Evolutionary conservation across 164 flowering plant genomes (phyloP), one percentile per base, ranked within the genome.

Genomic region (Umbellularia californica): DNA sequence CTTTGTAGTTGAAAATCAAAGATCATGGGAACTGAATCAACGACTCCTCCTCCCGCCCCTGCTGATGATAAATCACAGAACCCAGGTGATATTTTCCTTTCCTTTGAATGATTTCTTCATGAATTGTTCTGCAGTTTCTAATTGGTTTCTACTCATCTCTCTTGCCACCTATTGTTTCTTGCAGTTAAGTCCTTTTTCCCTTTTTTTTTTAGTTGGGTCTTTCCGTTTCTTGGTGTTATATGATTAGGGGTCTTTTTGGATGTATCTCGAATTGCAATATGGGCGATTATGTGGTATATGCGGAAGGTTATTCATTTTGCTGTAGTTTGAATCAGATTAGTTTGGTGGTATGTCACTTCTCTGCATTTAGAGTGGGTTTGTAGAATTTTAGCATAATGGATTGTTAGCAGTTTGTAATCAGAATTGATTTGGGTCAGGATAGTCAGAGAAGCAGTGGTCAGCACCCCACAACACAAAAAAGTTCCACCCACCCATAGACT

Each of bases 1-100:
- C 20, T 58, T 12, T 67, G 9, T 67, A 15, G 69, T 67, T 14
- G 41, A 67, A 67, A 5, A 20, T 15, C 60, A 79, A 58, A 62
- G 70, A 72, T 47, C 25, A 84, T 84, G 86, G 83, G 79, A 72
- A 76, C 79, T 69, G 81, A 83, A 78, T 75, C 85, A 3, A 28
- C 82, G 55, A n/a, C 78, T 74, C 73, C 81, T 76, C 47, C 11
- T 35, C 79, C 84, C 20, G 35, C 4, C 71, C 68, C 33, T 3
- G 6, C 76, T 9, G 83, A 81, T 13, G 84, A 80, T 13, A 80
- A 86, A 20, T 72, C 82, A n/a, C 82, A 70, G 27, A 81, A 58
- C 50, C 65, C 81, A 82, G 89, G 83, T 84, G 14, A 27, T 72
- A 19, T 77, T 72, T 30, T 58, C 58, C 30, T 9, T 27, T 28